Percentiles rank a stretch among this genome's conserved stretches.
These are phyloP conservation scores for Aspergillus tamarii DNA, from an alignment of 2,329 filamentous ascomycete genomes.

Conservation along the genomic window DNA sequence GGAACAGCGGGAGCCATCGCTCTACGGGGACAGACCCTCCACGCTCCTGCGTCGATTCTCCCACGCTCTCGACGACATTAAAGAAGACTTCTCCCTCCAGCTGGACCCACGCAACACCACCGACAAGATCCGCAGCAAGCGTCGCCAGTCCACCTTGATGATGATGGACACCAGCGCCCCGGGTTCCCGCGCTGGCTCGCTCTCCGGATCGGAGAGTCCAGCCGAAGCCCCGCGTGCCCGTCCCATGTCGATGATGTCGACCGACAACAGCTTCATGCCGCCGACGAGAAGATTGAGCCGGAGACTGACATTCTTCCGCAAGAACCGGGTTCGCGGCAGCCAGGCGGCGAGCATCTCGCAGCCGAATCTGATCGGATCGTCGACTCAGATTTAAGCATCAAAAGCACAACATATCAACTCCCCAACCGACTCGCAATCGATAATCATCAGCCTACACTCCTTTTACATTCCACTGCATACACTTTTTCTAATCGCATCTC, in stretches of 20 bases:
- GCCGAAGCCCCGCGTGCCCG: slow-evolving; percentile 24
- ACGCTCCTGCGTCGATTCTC: slow-evolving; percentile 36
- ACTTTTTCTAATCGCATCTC: neutral
- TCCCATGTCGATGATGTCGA: slow-evolving; percentile 32
- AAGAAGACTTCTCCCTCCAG: slow-evolving; percentile 35
- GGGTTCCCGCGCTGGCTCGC: slow-evolving; percentile 9
- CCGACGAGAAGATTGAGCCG: slow-evolving; percentile 29
- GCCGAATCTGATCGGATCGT: slow-evolving; percentile 39
- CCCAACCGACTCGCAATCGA: neutral
- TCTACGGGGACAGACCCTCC: slow-evolving; percentile 27
- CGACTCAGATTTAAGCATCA: slow-evolving; percentile 26
- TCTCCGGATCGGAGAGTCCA: slow-evolving; percentile 11
- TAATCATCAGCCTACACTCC: neutral
- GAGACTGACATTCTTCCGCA: slow-evolving; percentile 30
- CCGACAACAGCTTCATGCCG: slow-evolving; percentile 21
- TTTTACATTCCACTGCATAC: neutral
- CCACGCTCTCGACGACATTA: slow-evolving; percentile 41
- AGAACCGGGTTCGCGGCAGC: slow-evolving; percentile 14
- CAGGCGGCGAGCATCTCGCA: slow-evolving; percentile 33
- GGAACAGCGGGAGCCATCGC: slow-evolving; percentile 38
- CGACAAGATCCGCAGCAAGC: slow-evolving; percentile 29
- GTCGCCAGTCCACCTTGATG: slow-evolving; percentile 32
- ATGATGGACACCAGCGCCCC: slow-evolving; percentile 17
- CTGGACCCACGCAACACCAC: slow-evolving; percentile 26
- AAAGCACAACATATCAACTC: neutral